Base-by-base conservation (phyloP, 2,329 filamentous ascomycete genomes). In the Aureobasidium melanogenum region DNA sequence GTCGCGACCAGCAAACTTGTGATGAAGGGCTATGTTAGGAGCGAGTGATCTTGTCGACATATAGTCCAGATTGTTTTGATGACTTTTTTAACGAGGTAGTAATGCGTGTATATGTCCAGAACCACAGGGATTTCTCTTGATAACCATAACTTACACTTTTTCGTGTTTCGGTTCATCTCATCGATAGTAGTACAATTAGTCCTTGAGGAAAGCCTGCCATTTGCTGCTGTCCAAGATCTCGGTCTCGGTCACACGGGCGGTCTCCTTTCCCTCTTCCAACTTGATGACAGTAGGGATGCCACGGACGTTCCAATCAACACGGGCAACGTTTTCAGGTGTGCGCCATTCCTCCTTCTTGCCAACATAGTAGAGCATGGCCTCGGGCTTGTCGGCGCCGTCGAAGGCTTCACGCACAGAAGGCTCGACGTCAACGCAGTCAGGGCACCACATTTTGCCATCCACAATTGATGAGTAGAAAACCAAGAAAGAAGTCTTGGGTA, bases 1-100 rank as follows among this genome's bases (percentile, higher is more conserved):
- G 74, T 77, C 46, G 75, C 73, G 32, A 77, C 74, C 12, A 36
- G 28, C 28, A 38, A 54, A 7, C 19, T 52, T 30, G 47, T 60
- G 41, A 58, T 58, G 55, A 28, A 32, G 14, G 55, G 55, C 17
- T 58, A 58, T 30, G 22, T 30, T 19, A 58, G 22, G 7, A 8
- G n/a, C 12, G 55, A 58, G 24, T 58, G 24, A 38, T 38, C 10
- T 15, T 1, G 10, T 15, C 6, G 14, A 17, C 6, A 10, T 34
- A n/a, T 47, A 28, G n/a, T 28, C 24, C 32, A 14, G 14, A 6
- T 34, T 56, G 24, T 56, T 44, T 34, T 34, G 9, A 32, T 43
- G 39, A 7, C 24, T 24, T 32, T 34, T 44, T 44, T 24, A 32
- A 32, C 7, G 52, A 34, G 10, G 43, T 55, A 43, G 36, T 7